Evolutionary conservation across 1,284 basidiomycete genomes (phyloP).

Genomic region (Amylostereum chailletii): DNA sequence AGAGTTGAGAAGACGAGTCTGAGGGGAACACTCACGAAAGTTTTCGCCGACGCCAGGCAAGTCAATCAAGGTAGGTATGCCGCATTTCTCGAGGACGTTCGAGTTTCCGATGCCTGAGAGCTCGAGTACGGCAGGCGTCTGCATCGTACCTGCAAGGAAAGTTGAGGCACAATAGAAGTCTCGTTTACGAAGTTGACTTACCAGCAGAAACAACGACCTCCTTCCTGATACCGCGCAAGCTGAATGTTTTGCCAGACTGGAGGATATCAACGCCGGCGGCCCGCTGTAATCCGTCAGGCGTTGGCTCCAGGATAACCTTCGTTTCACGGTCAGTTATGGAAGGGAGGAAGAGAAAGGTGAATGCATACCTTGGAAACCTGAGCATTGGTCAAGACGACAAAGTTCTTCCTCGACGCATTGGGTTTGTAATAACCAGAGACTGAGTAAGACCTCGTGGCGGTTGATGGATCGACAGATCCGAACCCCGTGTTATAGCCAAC

Average conservation of each 20-base stretch:
- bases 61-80: constrained; percentile 1
- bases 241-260: constrained; percentile 9
- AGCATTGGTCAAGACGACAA: constrained; percentile 14
- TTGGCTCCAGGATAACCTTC: not conserved
- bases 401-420: constrained; percentile 6
- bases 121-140: constrained; percentile 3
- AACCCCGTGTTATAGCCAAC: not conserved
- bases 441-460: not conserved
- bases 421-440: too few relatives aligned
- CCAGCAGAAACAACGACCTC: constrained; percentile 27
- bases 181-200: constrained; percentile 5
- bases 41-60: constrained; percentile 13
- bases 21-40: not conserved
- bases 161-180: constrained; percentile 17
- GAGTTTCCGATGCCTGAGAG: constrained; percentile 4
- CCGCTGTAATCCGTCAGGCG: constrained; percentile 10
- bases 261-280: constrained; percentile 25
- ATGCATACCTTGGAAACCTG: constrained; percentile 2
- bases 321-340: too few relatives aligned
- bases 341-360: too few relatives aligned
- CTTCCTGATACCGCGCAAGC: constrained; percentile 19
- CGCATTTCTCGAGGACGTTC: not conserved
- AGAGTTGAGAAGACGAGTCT: not conserved
- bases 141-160: not conserved
- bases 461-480: constrained; percentile 2